Evolutionary conservation across 805 yeast species (phyloP), one percentile per base, ranked within the genome.

Genomic region (Candida dajiaensis): DNA sequence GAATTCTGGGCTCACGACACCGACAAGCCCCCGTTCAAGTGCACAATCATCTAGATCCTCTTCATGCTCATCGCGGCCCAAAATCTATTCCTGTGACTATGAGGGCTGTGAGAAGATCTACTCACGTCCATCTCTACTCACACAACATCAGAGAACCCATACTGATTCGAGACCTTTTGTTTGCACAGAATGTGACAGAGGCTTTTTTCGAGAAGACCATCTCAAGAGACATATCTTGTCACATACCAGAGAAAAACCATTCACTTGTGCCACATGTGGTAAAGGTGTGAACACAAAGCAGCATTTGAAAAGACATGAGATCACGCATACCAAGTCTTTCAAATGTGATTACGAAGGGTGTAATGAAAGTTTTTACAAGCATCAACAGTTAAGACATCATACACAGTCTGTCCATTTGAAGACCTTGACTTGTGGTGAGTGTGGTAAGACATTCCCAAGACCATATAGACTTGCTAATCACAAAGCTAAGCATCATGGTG

Each of bases 261-360:
- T 75, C 59, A 76, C 73, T 38, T 90, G 98, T 58, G 63, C 79
- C 0, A 61, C 73, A 1, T 94, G 99, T 61, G 82, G 83, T 1
- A 89, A 89, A 63, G 96, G 96, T 3, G 83, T 86, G 43, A 83
- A 81, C 44, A 76, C 96, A 0, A 63, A 63, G 43, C 98, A 94
- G 66, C 97, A 90, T 59, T 69, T 89, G 47, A 78, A 74, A 50
- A 74, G 96, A 44, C 99, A 94, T 63, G 89, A 83, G 65, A 74
- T 77, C 35, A 84, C 95, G 2, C 98, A 94, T 62, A 79, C 80
- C 4, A 73, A 75, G 52, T 77, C 88, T 1, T 83, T 81, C 56
- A 50, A 52, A 21, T 89, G 97, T 62, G 56, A 74, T 2, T 69
- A 74, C 52, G 82, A 74, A 21, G 78, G 71, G 3, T 94, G 99